Base-by-base conservation (phyloP, 2,329 filamentous ascomycete species). In the Lachnellula arida region DNA sequence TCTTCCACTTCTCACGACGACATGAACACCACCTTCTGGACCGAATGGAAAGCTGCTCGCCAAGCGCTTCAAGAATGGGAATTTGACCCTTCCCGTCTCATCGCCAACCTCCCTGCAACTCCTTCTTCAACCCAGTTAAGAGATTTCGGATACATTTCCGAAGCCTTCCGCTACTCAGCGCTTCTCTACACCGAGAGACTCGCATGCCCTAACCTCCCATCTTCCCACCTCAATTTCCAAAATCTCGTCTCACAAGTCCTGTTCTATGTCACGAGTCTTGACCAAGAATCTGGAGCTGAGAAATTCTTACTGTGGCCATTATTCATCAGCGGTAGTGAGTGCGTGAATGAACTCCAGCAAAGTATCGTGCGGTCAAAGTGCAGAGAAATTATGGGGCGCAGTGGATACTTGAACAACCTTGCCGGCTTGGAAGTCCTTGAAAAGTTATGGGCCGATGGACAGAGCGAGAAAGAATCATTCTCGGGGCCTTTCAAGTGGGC, bases 221-320 rank as follows among this genome's bases (percentile, higher is more conserved):
- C 89, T 0, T 81, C 81, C 15, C 82, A 92, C 67, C 82, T 84
- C 64, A 88, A 87, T 68, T 91, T 96, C 73, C 90, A 95, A 71
- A 86, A 85, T 62, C 81, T 95, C 19, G 91, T 96, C 54, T 85
- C 85, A 67, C 86, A 90, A 62, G 88, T 92, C 1, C 81, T 97
- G 42, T 88, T 86, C 72, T 93, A 95, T 73, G 89, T 94, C 55
- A 87, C 86, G 6, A 86, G 86, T 52, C 84, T 97, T 39, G 85
- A 89, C 59, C 80, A 86, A 3, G 87, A 81, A 42, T 85, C 82
- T 65, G 81, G 79, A 48, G 86, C 87, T 39, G 88, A 96, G 54
- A 95, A 96, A 68, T 96, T 96, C 70, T 75, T 97, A 9, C 82
- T 97, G 8, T 97, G 92, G 93, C 92, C 93, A 2, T 80, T 97